These are phyloP conservation scores for Scedosporium apiospermum DNA, from an alignment of 2,329 filamentous ascomycete species.

Conservation along the genomic window DNA sequence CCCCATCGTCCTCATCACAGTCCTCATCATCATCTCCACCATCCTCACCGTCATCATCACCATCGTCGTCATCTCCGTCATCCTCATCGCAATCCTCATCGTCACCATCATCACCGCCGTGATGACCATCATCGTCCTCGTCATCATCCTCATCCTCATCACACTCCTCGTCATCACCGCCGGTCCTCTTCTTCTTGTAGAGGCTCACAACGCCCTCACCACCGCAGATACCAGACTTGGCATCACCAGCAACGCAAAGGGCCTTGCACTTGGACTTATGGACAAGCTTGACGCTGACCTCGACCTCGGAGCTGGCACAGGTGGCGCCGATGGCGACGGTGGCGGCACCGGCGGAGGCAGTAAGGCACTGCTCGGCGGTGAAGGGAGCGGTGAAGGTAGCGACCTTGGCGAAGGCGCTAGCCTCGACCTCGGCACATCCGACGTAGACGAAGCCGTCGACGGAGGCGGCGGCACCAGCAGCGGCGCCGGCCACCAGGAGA, in stretches of 20 bases:
- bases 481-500: constrained; percentile 16
- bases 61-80: neutral
- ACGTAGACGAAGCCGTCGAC: constrained; percentile 15
- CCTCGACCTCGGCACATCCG: constrained; percentile 17
- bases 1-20: neutral
- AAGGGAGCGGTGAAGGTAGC: constrained; percentile 11
- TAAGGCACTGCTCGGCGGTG: constrained; percentile 13
- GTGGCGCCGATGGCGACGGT: constrained; percentile 15
- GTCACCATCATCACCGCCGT: neutral
- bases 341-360: constrained; percentile 11
- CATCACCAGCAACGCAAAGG: constrained; percentile 12
- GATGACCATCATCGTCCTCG: neutral
- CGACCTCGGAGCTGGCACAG: constrained; percentile 14
- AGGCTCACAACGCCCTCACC: constrained; percentile 11
- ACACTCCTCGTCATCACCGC: neutral
- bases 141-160: constrained; percentile 6
- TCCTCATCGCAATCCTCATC: neutral
- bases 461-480: constrained; percentile 13
- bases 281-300: constrained; percentile 9
- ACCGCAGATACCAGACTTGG: constrained; percentile 15
- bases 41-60: neutral
- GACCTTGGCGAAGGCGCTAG: constrained; percentile 11
- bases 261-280: constrained; percentile 13
- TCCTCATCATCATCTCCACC: neutral
- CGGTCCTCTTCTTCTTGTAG: constrained; percentile 11